Conservation (phyloP, 108 stramenopile species). For the Skeletonema grethae region DNA sequence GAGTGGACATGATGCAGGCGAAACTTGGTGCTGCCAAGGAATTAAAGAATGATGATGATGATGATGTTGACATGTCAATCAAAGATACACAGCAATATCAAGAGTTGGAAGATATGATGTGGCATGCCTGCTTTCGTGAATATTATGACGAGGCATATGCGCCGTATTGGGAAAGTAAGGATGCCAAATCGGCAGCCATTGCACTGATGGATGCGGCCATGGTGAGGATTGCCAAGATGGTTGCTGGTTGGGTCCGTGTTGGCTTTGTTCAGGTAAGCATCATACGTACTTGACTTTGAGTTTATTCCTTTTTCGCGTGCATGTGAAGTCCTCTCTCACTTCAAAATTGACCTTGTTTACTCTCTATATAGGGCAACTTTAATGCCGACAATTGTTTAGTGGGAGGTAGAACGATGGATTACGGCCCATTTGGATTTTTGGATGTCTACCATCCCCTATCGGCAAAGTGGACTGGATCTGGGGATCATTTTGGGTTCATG, state of each 20-base stretch:
- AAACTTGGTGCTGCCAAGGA: conserved; percentile 10
- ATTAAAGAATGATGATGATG: not conserved
- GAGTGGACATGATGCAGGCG: conserved; percentile 37
- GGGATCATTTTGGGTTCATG: conserved; percentile 89
- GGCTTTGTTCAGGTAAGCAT: conserved; percentile 84
- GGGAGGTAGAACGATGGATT: conserved; percentile 79
- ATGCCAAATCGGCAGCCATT: conserved; percentile 58
- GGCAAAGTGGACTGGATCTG: conserved; percentile 86
- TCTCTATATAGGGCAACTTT: conserved; percentile 72
- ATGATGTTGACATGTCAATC: conserved; percentile 23
- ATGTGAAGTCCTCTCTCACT: not conserved
- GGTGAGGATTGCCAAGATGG: conserved; percentile 70
- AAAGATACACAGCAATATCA: conserved; percentile 56
- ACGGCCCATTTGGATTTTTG: conserved; percentile 93
- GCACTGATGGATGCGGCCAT: conserved; percentile 59
- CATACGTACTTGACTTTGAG: not conserved
- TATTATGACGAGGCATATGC: conserved; percentile 64
- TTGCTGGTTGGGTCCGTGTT: conserved; percentile 85
- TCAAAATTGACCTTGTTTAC: not conserved
- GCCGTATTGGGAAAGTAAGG: conserved; percentile 52
- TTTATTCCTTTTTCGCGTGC: not conserved
- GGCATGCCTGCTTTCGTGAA: conserved; percentile 87
- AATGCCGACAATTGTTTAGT: conserved; percentile 94
- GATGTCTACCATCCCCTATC: conserved; percentile 84
- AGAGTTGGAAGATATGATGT: conserved; percentile 74